Percentiles rank a stretch among this genome's conserved stretches.
Conservation (phyloP, 176 grass and related monocot species). For the Sorghum bicolor region DNA sequence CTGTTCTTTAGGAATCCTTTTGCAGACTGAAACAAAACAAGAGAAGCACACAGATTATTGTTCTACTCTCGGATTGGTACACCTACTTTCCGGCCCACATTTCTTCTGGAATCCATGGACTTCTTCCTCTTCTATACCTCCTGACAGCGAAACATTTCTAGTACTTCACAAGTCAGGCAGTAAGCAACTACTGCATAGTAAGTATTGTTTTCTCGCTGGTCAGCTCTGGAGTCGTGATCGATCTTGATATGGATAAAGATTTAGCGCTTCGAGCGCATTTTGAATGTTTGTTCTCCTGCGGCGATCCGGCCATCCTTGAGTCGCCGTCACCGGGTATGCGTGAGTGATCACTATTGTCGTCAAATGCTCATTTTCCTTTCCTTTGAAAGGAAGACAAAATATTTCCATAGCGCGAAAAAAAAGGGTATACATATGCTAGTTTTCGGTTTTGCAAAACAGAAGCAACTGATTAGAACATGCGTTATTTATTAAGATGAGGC, state of each 20-base stretch:
- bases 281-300: not conserved
- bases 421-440: too few relatives aligned
- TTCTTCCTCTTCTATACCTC: not conserved
- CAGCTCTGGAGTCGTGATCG: too few relatives aligned
- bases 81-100: not conserved
- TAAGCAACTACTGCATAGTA: not conserved
- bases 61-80: not conserved
- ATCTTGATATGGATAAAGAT: too few relatives aligned
- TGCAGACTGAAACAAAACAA: too few relatives aligned
- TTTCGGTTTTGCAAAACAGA: too few relatives aligned
- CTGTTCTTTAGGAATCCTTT: not conserved
- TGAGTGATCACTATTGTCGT: not conserved
- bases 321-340: not conserved
- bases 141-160: not conserved
- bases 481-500: too few relatives aligned
- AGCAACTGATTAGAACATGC: too few relatives aligned
- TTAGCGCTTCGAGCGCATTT: not conserved
- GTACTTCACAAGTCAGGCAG: not conserved
- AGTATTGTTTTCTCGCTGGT: too few relatives aligned
- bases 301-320: not conserved
- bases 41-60: too few relatives aligned
- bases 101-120: not conserved
- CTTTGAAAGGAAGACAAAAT: too few relatives aligned
- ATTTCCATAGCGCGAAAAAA: too few relatives aligned
- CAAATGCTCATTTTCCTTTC: too few relatives aligned